Conservation (phyloP, 768 basidiomycete species). For the Flagelloscypha sp. region DNA sequence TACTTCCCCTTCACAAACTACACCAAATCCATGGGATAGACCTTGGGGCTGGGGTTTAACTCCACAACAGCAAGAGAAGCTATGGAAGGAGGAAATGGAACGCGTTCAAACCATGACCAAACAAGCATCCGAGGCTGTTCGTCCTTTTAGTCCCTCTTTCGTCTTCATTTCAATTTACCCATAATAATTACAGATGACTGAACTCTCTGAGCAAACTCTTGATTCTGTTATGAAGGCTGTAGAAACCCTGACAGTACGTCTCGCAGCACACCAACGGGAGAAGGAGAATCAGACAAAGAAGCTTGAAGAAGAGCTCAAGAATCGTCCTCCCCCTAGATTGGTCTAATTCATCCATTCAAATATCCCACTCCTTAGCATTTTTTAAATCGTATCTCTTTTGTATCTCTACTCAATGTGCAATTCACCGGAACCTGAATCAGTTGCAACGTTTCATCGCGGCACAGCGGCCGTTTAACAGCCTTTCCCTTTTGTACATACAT, state of each 20-base stretch:
- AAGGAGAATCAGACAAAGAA: constrained; percentile 29
- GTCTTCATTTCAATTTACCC: not conserved
- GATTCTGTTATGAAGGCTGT: constrained; percentile 50
- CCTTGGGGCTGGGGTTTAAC: constrained; percentile 6
- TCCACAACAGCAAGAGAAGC: constrained; percentile 15
- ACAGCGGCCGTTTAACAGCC: no score
- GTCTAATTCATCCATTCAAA: constrained; percentile 15
- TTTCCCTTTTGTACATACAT: no score
- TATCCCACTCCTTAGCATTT: constrained; percentile 11
- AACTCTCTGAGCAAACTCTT: constrained; percentile 61
- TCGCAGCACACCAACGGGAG: constrained; percentile 17
- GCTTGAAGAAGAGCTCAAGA: constrained; percentile 40
- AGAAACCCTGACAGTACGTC: constrained; percentile 43
- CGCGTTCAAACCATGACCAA: constrained; percentile 35
- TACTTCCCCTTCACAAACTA: not conserved
- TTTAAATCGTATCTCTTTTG: constrained; percentile 10
- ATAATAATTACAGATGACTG: constrained; percentile 38
- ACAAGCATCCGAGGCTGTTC: constrained; percentile 44
- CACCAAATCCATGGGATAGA: not conserved
- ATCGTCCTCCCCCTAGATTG: constrained; percentile 10
- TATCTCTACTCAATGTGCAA: no score
- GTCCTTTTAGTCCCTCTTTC: constrained; percentile 9
- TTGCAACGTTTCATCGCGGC: no score
- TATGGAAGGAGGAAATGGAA: constrained; percentile 42
- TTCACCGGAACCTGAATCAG: no score